Evolutionary conservation across 2,329 filamentous ascomycete genomes (phyloP).

Genomic region (Cryphonectria carpinicola): DNA sequence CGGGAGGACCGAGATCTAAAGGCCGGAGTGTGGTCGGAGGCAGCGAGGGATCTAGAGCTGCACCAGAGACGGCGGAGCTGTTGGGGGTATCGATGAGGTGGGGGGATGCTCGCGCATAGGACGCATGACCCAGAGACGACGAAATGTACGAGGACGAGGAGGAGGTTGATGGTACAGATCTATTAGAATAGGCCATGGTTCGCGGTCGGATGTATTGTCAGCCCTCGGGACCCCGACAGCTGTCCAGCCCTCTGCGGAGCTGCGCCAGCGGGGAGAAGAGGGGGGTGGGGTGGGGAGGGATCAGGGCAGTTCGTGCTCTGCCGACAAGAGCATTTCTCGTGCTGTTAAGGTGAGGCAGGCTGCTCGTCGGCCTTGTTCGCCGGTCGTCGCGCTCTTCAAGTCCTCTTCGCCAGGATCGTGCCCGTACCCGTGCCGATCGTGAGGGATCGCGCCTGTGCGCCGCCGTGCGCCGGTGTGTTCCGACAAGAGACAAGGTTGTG

Average conservation of each 20-base stretch:
- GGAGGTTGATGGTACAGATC: constrained; percentile 41
- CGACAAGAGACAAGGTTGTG: background rate
- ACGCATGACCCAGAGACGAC: constrained; percentile 48
- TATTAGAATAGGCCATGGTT: constrained; percentile 42
- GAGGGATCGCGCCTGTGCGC: background rate
- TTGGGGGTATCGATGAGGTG: constrained; percentile 51
- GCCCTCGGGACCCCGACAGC: constrained; percentile 33
- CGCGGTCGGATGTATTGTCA: constrained; percentile 33
- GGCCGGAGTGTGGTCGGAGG: constrained; percentile 47
- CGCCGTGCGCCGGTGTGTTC: background rate
- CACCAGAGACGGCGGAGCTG: constrained; percentile 50
- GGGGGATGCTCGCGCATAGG: constrained; percentile 44
- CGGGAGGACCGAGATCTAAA: constrained; percentile 56
- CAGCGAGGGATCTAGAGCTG: constrained; percentile 45
- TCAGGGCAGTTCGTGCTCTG: constrained; percentile 12
- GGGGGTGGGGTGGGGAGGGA: too few relatives aligned
- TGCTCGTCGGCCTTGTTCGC: background rate
- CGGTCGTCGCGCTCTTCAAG: constrained; percentile 1
- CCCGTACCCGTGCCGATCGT: background rate
- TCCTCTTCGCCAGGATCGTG: background rate
- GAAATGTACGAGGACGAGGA: constrained; percentile 54
- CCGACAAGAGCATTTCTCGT: constrained; percentile 20
- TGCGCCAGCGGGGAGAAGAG: constrained; percentile 10
- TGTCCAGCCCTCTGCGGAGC: constrained; percentile 30
- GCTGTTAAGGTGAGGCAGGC: constrained; percentile 8